A percentile compares a stretch with the other conserved stretches of the same genome.
Evolutionary conservation across 2,329 filamentous ascomycete genomes (phyloP).

Genomic region (Cytospora piceicola): DNA sequence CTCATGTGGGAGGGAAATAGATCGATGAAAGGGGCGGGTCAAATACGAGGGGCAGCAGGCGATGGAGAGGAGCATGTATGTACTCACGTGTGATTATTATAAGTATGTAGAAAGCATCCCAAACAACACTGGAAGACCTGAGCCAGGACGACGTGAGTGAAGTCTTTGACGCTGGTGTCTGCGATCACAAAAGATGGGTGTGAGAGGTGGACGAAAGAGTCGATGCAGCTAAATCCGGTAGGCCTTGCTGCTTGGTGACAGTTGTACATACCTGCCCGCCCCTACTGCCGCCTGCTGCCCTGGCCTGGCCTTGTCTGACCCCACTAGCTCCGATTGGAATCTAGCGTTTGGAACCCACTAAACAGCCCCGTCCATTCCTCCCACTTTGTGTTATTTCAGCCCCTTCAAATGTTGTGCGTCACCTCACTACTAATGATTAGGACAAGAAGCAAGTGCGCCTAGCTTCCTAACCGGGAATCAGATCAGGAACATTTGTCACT

Average conservation of each 20-base stretch:
- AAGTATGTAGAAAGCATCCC: not conserved
- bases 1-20: not conserved
- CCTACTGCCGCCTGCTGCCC: not conserved
- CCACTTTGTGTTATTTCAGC: not conserved
- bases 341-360: not conserved
- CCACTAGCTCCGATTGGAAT: not conserved
- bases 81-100: not conserved
- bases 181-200: not conserved
- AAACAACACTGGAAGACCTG: not conserved
- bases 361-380: not conserved
- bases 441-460: not conserved
- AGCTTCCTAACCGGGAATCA: not conserved
- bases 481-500: not conserved
- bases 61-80: not conserved
- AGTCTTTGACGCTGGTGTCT: not conserved
- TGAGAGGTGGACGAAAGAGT: not conserved
- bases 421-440: not conserved
- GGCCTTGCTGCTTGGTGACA: not conserved
- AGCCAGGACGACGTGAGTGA: not conserved
- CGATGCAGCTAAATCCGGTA: not conserved
- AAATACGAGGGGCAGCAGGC: not conserved
- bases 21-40: not conserved
- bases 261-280: not conserved
- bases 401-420: not conserved
- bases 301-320: not conserved